Evolutionary conservation across 176 grass and related monocot species (phyloP).

Genomic region (Raddia guianensis): DNA sequence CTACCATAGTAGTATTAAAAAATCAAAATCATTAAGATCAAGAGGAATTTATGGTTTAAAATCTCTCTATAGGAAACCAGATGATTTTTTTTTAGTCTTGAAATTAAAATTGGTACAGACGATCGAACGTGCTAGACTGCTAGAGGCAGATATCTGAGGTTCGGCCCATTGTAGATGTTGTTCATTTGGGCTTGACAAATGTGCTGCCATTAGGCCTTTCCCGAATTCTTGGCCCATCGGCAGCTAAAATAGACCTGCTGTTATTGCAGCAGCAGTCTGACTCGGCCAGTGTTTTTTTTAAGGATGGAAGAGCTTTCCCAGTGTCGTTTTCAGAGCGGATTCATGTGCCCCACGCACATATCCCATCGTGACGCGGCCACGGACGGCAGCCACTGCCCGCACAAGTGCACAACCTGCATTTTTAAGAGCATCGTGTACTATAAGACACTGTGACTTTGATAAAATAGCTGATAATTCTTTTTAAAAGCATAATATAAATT

Average conservation of each 20-base stretch:
- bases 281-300: no score
- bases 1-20: no score
- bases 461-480: no score
- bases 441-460: no score
- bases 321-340: conserved; percentile 17
- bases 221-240: background rate
- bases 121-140: background rate
- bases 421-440: no score
- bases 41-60: no score
- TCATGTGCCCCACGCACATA: background rate
- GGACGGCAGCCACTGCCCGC: background rate
- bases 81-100: no score
- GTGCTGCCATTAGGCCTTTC: background rate
- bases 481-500: no score
- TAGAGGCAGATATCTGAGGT: background rate
- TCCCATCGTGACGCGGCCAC: conserved; percentile 19
- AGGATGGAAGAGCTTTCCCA: background rate
- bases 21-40: no score
- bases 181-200: background rate
- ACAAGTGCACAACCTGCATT: background rate
- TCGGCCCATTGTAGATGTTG: background rate
- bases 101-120: background rate
- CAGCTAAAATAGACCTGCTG: background rate
- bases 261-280: background rate
- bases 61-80: no score